phyloP scores from a whole-genome alignment of 257 asterid species.

The Leptodermis oblonga region DNA sequence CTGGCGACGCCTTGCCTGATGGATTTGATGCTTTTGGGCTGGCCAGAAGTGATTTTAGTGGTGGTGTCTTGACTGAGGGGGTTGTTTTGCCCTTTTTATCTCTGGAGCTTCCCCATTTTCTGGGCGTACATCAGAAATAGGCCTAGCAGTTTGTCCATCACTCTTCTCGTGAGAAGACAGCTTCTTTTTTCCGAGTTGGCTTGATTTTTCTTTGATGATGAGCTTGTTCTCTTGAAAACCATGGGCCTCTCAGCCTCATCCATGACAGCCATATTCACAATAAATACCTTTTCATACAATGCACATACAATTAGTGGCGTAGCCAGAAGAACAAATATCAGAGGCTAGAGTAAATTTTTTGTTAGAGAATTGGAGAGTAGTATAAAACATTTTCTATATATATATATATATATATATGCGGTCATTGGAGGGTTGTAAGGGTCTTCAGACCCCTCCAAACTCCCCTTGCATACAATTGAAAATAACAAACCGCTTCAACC shows the following conservation, averaged over 20 bases:
- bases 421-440: too few relatives aligned
- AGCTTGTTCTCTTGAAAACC: conserved; percentile 65
- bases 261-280: conserved; percentile 54
- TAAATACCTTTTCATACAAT: conserved; percentile 27
- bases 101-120: conserved; percentile 59
- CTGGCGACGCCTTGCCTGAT: conserved; percentile 32
- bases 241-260: conserved; percentile 79
- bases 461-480: not conserved
- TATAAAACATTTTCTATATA: too few relatives aligned
- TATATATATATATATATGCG: too few relatives aligned
- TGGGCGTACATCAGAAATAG: conserved; percentile 37
- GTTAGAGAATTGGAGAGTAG: too few relatives aligned
- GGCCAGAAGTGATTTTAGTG: conserved; percentile 43
- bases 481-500: not conserved
- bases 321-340: too few relatives aligned
- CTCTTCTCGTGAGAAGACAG: conserved; percentile 53
- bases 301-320: too few relatives aligned
- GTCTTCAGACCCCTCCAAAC: too few relatives aligned
- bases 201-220: conserved; percentile 55
- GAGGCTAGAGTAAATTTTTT: too few relatives aligned
- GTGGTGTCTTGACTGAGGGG: conserved; percentile 49
- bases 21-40: conserved; percentile 47
- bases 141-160: conserved; percentile 46
- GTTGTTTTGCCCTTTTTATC: conserved; percentile 41
- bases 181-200: conserved; percentile 40